These are phyloP conservation scores for Suillus luteus DNA, from an alignment of 768 basidiomycete genomes.

Conservation along the genomic window DNA sequence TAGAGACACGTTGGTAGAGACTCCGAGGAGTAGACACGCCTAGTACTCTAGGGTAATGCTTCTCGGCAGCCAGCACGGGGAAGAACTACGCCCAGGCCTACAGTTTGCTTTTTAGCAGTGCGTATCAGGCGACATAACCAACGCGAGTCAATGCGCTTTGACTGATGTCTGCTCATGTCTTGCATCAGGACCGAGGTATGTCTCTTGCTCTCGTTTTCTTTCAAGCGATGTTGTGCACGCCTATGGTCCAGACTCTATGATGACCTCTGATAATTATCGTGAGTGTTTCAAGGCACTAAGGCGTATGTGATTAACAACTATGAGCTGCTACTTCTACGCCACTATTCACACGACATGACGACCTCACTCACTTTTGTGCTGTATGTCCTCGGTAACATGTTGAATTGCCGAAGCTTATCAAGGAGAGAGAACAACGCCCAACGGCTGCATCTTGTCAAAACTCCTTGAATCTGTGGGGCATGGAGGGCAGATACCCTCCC, in stretches of 20 bases:
- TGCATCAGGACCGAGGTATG: too few relatives aligned
- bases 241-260: too few relatives aligned
- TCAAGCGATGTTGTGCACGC: too few relatives aligned
- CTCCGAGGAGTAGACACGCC: too few relatives aligned
- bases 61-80: background rate
- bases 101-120: too few relatives aligned
- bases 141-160: too few relatives aligned
- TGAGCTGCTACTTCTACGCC: background rate
- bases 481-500: background rate
- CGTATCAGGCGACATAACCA: too few relatives aligned
- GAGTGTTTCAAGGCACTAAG: conserved; percentile 3
- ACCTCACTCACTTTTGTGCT: background rate
- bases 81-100: background rate
- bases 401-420: background rate
- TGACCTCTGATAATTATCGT: too few relatives aligned
- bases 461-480: background rate
- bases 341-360: background rate
- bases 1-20: background rate
- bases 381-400: background rate
- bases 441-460: background rate
- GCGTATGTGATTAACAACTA: background rate
- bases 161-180: too few relatives aligned
- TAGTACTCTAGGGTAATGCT: background rate
- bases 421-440: too few relatives aligned
- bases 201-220: too few relatives aligned